Base-by-base conservation (phyloP, 768 basidiomycete species). In the Lactarius sanguifluus region DNA sequence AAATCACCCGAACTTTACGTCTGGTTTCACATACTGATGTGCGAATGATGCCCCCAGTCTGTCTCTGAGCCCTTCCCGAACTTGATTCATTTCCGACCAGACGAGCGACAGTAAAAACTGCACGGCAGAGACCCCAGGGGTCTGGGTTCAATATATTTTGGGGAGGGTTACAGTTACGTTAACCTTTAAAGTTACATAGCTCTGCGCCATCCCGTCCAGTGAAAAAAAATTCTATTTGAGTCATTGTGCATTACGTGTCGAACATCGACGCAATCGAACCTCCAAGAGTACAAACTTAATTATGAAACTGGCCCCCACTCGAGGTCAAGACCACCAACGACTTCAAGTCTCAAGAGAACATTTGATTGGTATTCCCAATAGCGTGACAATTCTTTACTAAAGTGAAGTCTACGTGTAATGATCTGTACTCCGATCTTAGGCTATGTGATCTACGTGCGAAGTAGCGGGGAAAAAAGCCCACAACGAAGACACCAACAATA, bases 61-160 rank as follows among this genome's bases (percentile, higher is more conserved):
- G 81, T 86, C 8, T 83, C 82, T 73, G 80, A 77, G 64, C 78
- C 80, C 5, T 78, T 82, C 68, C 82, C 83, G 5, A 86, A 86
- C 70, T 76, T 86, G 81, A 81, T 86, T 45, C 81, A 83, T 59
- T 84, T 78, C 72, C 76, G 76, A 23, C 57, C 69, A 25, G 62
- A 45, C 15, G 64, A 20, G 20, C 40, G 25, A 15, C 25, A 15
- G 38, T 38, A 23, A 50, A 13, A 10, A 10, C 23, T 15, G 50
- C n/a, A 12, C 50, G 50, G 50, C 50, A 5, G 23, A 52, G 47
- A 50, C 15, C 47, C 47, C 5, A 25, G 23, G 9, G 47, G 5
- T 15, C 50, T 52, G 50, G 50, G 25, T 16, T 13, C 32, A n/a
- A 18, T 30, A 18, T 10, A 34, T 20, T 30, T 30, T 32, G 28